Conservation (phyloP, 805 yeast species). For the Barnettozyma pratensis region DNA sequence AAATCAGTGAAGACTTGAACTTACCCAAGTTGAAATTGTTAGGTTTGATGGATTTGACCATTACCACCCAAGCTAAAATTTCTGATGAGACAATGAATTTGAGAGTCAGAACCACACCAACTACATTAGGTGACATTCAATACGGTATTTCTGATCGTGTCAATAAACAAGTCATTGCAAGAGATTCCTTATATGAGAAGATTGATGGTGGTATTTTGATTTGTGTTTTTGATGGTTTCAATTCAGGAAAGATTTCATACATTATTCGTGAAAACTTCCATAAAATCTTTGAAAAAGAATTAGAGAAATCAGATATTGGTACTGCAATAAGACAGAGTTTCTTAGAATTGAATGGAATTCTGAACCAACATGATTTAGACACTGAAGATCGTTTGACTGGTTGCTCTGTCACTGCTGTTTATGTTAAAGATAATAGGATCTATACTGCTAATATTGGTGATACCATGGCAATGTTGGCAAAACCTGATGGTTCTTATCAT, state of each 20-base stretch:
- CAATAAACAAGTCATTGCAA: constrained; percentile 64
- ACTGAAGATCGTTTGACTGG: constrained; percentile 76
- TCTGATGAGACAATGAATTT: constrained; percentile 84
- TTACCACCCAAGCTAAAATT: constrained; percentile 70
- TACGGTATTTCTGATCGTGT: constrained; percentile 91
- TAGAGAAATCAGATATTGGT: constrained; percentile 46
- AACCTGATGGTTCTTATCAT: constrained; percentile 76
- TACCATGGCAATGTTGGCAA: constrained; percentile 72
- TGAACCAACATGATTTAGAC: constrained; percentile 45
- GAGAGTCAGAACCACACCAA: constrained; percentile 87
- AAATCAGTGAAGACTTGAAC: constrained; percentile 78
- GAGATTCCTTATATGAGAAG: constrained; percentile 84
- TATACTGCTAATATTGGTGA: constrained; percentile 92
- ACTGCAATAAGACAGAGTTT: constrained; percentile 84
- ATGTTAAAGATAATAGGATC: constrained; percentile 62
- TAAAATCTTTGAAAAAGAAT: constrained; percentile 60
- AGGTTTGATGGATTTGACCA: constrained; percentile 93
- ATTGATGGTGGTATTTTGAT: constrained; percentile 78
- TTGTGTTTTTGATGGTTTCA: constrained; percentile 78
- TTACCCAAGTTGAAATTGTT: constrained; percentile 65
- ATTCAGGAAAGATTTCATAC: constrained; percentile 63
- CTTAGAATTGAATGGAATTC: constrained; percentile 71
- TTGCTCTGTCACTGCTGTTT: constrained; percentile 77
- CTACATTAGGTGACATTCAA: constrained; percentile 66
- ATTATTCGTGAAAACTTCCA: constrained; percentile 70